Evolutionary conservation across 179 eudicot species (phyloP).

Genomic region (Beta macrorhiza): DNA sequence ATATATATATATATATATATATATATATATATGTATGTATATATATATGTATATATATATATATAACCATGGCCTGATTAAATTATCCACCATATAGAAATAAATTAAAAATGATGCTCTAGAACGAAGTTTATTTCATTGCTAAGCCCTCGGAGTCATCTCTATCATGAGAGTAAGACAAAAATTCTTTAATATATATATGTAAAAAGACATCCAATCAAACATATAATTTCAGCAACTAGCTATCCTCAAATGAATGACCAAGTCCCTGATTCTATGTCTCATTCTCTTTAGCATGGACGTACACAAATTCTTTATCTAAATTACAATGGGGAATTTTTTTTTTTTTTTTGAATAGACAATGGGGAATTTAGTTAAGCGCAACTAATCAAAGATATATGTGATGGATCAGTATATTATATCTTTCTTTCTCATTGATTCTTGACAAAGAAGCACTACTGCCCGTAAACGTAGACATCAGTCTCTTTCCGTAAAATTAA

Average conservation of each 20-base stretch:
- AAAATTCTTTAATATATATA: conserved; percentile 7
- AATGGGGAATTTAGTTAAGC: conserved; percentile 26
- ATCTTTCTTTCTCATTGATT: conserved; percentile 5
- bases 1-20: too few relatives aligned
- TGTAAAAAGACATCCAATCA: conserved; percentile 13
- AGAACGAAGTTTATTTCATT: not conserved
- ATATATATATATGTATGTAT: too few relatives aligned
- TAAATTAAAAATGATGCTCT: not conserved
- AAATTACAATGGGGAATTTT: conserved; percentile 18
- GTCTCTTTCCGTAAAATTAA: conserved; percentile 34
- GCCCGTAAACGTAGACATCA: conserved; percentile 44
- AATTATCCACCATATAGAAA: too few relatives aligned
- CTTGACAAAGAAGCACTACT: conserved; percentile 27
- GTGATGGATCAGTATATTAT: conserved; percentile 12
- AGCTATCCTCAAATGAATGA: conserved; percentile 11
- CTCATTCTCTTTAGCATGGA: not conserved
- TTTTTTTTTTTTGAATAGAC: too few relatives aligned
- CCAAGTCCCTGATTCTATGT: conserved; percentile 4
- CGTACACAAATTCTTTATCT: conserved; percentile 13
- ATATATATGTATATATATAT: too few relatives aligned
- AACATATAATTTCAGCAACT: conserved; percentile 7
- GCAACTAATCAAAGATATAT: conserved; percentile 5
- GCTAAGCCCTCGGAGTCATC: not conserved
- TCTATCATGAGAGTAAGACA: conserved; percentile 19
- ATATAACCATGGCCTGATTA: too few relatives aligned